A percentile compares a stretch with the other conserved stretches of the same genome.
These are phyloP conservation scores for Scytalidium lignicola DNA, from an alignment of 2,329 filamentous ascomycete genomes.

Conservation along the genomic window DNA sequence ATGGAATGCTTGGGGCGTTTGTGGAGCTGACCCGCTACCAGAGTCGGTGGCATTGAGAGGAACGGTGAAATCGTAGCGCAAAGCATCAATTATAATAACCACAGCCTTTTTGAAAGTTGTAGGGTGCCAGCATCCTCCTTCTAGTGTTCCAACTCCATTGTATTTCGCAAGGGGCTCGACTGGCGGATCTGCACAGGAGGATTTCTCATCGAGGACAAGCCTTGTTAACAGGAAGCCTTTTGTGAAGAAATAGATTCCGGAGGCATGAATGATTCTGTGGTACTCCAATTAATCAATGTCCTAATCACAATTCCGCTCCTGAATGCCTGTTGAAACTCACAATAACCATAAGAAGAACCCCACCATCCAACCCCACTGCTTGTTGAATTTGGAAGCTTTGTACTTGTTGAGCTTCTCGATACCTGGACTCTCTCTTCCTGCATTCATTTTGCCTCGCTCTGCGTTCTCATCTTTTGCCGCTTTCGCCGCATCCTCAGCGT, in stretches of 20 bases:
- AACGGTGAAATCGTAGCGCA: conserved; percentile 95
- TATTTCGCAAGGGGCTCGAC: conserved; percentile 38
- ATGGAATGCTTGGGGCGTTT: conserved; percentile 61
- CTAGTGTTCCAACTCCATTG: conserved; percentile 23
- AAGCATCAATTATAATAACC: conserved; percentile 83
- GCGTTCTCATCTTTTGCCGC: conserved; percentile 6
- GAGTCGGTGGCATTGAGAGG: conserved; percentile 54
- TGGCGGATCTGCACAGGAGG: conserved; percentile 64
- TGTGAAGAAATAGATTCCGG: conserved; percentile 87
- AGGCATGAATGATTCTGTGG: conserved; percentile 55
- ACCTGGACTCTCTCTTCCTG: conserved; percentile 13
- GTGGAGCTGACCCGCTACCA: conserved; percentile 33
- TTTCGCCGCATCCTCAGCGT: conserved; percentile 19
- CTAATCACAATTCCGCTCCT: neutral
- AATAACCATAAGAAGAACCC: conserved; percentile 27
- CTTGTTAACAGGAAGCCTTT: conserved; percentile 91
- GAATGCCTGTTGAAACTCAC: conserved; percentile 17
- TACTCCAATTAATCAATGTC: neutral
- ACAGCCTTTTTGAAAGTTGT: conserved; percentile 91
- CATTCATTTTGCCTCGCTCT: neutral
- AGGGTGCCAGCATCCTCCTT: conserved; percentile 92
- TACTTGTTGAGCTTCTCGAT: conserved; percentile 22
- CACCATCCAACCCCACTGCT: conserved; percentile 25
- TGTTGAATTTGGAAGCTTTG: conserved; percentile 20
- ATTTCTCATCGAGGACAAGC: conserved; percentile 71